Evolutionary conservation across 1,284 basidiomycete species (phyloP).

Genomic region (Grifola frondosa): DNA sequence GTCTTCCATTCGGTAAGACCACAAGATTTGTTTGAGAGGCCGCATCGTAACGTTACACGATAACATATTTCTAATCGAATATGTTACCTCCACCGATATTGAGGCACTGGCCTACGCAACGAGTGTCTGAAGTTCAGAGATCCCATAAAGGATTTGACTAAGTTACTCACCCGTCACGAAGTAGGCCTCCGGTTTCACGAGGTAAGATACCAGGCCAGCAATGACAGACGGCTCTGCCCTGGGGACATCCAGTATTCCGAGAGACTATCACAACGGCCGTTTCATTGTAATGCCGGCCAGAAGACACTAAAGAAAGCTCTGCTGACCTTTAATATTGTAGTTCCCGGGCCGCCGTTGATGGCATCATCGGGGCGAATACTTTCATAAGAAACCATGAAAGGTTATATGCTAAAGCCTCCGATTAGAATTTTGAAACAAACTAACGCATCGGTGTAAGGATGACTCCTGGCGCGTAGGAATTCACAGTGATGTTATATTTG

Average conservation of each 20-base stretch:
- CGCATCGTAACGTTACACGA: no score
- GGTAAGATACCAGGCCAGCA: slow-evolving; percentile 11
- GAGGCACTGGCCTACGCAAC: slow-evolving; percentile 22
- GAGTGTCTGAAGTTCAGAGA: background rate
- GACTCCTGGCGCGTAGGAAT: slow-evolving; percentile 28
- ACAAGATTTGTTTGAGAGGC: no score
- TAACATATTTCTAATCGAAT: no score
- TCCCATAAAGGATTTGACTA: no score
- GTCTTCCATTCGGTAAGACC: no score
- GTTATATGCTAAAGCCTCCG: background rate
- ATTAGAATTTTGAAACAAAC: background rate
- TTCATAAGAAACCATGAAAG: background rate
- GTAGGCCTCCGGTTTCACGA: slow-evolving; percentile 14
- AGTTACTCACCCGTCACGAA: slow-evolving; percentile 16
- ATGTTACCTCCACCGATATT: slow-evolving; percentile 22
- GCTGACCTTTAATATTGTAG: slow-evolving; percentile 18
- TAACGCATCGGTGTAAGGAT: slow-evolving; percentile 24
- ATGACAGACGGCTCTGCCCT: slow-evolving; percentile 3
- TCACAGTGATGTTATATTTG: slow-evolving; percentile 27
- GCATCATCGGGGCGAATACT: slow-evolving; percentile 21
- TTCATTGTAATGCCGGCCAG: slow-evolving; percentile 5
- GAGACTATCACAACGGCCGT: no score
- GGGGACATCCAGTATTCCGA: no score
- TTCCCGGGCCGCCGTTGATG: slow-evolving; percentile 18
- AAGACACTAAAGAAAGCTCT: no score